Base-by-base conservation (phyloP, 2,329 filamentous ascomycete genomes). In the Talaromyces sp. region DNA sequence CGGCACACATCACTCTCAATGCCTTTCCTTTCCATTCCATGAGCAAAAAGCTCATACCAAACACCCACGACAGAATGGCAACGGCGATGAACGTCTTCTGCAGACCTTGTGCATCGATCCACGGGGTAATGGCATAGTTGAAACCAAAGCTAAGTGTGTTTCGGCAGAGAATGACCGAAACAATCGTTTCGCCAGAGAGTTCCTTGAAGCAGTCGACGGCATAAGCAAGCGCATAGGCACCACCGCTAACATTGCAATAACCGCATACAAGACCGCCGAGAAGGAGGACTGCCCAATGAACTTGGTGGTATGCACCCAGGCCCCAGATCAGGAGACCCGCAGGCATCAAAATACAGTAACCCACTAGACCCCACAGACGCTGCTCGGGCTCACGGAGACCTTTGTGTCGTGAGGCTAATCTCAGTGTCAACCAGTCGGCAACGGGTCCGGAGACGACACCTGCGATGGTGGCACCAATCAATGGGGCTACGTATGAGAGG, bases 211-310 rank as follows among this genome's bases (percentile, higher is more conserved):
- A 78, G 67, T 84, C 83, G 45, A 84, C 81, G 67, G 78, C 77
- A 66, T 85, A 84, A 22, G 76, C 75, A 25, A 84, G 74, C 27
- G 74, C 77, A 7, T 83, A 67, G 34, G 80, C 78, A 11, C 82
- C 69, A 1, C 81, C 81, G 45, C 84, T 72, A 1, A 77, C 76
- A 60, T 80, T 83, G 15, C 78, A 79, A 59, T 75, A 68, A 1
- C 77, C 80, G 27, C 84, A 79, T 29, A 82, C 73, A 27, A 79
- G 81, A 77, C 84, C 82, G 1, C 80, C 81, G 36, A 83, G 78
- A 2, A 85, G 73, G 5, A 82, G 72, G 1, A 82, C 83, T 53
- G 84, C 77, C 80, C 80, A 82, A 53, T 84, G 82, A n/a, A 84
- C 69, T 4, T 76, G 67, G 38, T 82, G 77, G 49, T 80, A 80